Evolutionary conservation across 192 early-diverging fungal genomes (phyloP).

Genomic region (Oehlia diaphana): DNA sequence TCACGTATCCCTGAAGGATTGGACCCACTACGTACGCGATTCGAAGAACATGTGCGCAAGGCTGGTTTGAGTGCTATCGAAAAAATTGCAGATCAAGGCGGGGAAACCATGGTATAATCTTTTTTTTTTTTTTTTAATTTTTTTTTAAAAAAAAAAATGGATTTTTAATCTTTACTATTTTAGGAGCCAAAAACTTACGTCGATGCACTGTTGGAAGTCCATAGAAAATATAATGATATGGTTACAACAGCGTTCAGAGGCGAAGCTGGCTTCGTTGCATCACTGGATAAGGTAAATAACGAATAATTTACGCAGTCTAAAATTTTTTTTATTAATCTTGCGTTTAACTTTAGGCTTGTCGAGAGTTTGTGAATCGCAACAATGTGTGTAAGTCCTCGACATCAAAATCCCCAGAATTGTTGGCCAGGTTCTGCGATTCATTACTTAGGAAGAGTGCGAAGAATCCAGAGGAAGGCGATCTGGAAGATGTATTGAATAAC

Average conservation of each 20-base stretch:
- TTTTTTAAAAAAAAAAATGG: not conserved
- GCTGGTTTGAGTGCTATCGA: constrained; percentile 80
- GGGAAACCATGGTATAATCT: constrained; percentile 50
- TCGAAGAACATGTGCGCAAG: constrained; percentile 76
- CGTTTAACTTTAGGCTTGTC: constrained; percentile 54
- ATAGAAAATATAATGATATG: constrained; percentile 81
- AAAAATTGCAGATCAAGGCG: constrained; percentile 63
- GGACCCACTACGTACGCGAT: constrained; percentile 73
- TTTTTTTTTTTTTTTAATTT: not conserved
- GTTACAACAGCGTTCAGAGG: constrained; percentile 76
- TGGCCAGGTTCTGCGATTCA: constrained; percentile 90
- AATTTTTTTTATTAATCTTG: not conserved
- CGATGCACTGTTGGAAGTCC: constrained; percentile 81
- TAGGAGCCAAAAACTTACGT: constrained; percentile 86
- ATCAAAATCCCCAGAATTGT: constrained; percentile 80
- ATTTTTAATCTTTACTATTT: not conserved
- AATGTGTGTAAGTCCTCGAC: constrained; percentile 68
- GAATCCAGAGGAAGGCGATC: constrained; percentile 68
- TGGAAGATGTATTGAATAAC: constrained; percentile 72
- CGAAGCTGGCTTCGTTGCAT: constrained; percentile 86
- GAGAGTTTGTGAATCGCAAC: constrained; percentile 93
- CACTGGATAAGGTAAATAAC: constrained; percentile 74
- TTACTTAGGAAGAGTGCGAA: constrained; percentile 84
- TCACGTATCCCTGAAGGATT: constrained; percentile 81
- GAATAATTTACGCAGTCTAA: not conserved